Conservation (phyloP, 2,329 filamentous ascomycete species). For the Talaromyces albobiverticillius region DNA sequence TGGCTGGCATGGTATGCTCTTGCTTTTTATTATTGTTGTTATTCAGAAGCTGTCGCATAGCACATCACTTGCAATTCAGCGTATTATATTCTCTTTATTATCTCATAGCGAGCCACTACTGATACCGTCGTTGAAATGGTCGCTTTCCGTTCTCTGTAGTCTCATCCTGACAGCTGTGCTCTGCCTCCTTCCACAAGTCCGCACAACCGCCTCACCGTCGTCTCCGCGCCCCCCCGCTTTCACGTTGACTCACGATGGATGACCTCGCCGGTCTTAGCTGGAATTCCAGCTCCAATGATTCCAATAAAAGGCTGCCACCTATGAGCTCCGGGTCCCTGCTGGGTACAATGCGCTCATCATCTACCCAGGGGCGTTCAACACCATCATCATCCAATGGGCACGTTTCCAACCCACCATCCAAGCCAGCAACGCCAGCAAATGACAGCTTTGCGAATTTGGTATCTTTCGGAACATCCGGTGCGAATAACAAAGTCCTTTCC, state of each 20-base stretch:
- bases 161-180: neutral
- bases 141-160: neutral
- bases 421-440: constrained; percentile 40
- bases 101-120: neutral
- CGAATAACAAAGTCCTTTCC: constrained; percentile 66
- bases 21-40: neutral
- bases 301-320: constrained; percentile 34
- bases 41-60: neutral
- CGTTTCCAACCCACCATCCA: constrained; percentile 36
- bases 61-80: neutral
- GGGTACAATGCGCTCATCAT: constrained; percentile 34
- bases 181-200: neutral
- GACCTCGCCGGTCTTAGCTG: constrained; percentile 48
- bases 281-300: constrained; percentile 34
- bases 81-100: neutral
- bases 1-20: neutral
- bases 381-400: constrained; percentile 26
- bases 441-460: constrained; percentile 62
- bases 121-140: neutral
- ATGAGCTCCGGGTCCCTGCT: constrained; percentile 35
- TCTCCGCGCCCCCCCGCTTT: neutral
- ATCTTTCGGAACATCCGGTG: constrained; percentile 53
- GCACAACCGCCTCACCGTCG: neutral
- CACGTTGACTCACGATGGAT: constrained; percentile 40
- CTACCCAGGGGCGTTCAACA: constrained; percentile 42